Evolutionary conservation across 148 eudicot species (phyloP), one percentile per base, ranked within the genome.

Genomic region (Amaranthus hypochondriacus): DNA sequence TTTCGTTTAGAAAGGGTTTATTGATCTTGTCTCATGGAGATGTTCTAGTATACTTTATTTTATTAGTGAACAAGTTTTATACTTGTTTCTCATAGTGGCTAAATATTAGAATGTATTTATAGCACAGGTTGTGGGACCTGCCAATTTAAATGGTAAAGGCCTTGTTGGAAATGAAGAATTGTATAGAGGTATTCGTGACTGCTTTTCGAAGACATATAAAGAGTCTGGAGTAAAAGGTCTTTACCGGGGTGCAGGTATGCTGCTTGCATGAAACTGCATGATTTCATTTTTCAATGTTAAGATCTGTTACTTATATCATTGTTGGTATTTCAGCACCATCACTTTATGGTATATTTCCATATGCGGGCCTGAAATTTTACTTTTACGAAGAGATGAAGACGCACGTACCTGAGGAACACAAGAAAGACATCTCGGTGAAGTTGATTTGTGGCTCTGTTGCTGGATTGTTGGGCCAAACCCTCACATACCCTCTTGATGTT

Each of bases 331-430:
- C 92, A 94, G 98, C 96, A 75, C 98, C 98, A 56, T 94, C 97
- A 60, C 88, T 94, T 4, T 94, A 89, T 71, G 98, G 98, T 50
- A 94, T 94, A 72, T 94, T 94, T 80, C 98, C 98, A 5, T 94
- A 94, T 67, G 89, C 98, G 59, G 98, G 98, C 57, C 77, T 94
- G 82, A 94, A 94, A 74, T 94, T 94, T 75, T 94, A 91, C 78
- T 91, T 94, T 79, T 94, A 89, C 7, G 98, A 91, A 73, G 87
- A 91, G 78, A 94, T 94, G 98, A 94, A 94, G 88, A 84, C 85
- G 14, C 90, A 76, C 75, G 96, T 94, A 56, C 90, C 97, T 0
- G 82, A 86, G 60, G 87, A 89, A 43, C 86, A 84, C 90, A 89
- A 82, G 82, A 91, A 91, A 68, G 90, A 86, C 68, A 87, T 94